phyloP scores from a whole-genome alignment of 768 basidiomycete species.

The Dentipellis fragilis region DNA sequence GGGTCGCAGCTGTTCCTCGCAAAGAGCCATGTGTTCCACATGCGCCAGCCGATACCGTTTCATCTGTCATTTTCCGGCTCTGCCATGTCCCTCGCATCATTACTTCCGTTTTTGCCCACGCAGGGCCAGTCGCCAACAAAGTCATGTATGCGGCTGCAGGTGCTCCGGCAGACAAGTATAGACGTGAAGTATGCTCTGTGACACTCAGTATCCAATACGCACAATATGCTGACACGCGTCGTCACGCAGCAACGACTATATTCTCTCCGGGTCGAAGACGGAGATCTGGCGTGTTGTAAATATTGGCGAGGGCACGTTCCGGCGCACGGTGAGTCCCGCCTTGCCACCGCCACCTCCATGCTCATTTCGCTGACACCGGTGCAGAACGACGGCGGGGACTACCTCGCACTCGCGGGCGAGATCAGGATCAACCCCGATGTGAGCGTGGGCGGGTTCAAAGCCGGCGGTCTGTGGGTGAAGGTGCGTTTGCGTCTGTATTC shows the following conservation, averaged over 20 bases:
- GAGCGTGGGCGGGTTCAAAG: constrained; percentile 53
- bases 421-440: constrained; percentile 39
- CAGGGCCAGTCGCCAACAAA: constrained; percentile 19
- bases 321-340: constrained; percentile 1
- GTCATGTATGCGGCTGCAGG: constrained; percentile 40
- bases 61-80: constrained; percentile 51
- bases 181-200: constrained; percentile 45
- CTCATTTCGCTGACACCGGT: neutral
- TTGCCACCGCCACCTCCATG: constrained; percentile 2
- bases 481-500: constrained; percentile 28
- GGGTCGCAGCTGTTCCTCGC: constrained; percentile 39
- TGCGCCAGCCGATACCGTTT: constrained; percentile 55
- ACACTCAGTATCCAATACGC: neutral
- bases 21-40: constrained; percentile 46
- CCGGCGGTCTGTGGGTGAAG: constrained; percentile 54
- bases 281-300: constrained; percentile 6
- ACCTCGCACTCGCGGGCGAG: constrained; percentile 54
- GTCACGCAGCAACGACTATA: constrained; percentile 1
- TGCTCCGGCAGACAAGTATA: constrained; percentile 59
- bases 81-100: constrained; percentile 44
- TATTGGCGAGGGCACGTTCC: constrained; percentile 8
- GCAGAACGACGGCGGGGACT: constrained; percentile 56
- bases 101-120: constrained; percentile 49
- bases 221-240: neutral
- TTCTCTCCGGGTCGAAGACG: constrained; percentile 1